Evolutionary conservation across 2,329 filamentous ascomycete species (phyloP).

Genomic region (Neonectria neomacrospora): DNA sequence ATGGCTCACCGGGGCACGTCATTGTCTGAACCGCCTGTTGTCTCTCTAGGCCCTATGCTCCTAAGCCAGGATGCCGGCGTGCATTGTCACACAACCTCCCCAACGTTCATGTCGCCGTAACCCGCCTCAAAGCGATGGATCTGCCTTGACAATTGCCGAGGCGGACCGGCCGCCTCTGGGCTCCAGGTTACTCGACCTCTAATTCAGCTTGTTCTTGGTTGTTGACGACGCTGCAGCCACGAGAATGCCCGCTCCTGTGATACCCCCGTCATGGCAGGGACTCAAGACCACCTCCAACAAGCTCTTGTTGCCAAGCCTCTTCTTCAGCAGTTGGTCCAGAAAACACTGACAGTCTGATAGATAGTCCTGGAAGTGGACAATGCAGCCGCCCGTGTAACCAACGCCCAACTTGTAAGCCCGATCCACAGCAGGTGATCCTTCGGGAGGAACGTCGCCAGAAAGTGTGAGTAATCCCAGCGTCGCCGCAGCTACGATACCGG

Average conservation of each 20-base stretch:
- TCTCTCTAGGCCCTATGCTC: background rate
- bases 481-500: conserved; percentile 78
- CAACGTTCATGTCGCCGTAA: conserved; percentile 29
- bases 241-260: conserved; percentile 70
- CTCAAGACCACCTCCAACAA: conserved; percentile 60
- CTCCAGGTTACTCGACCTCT: conserved; percentile 18
- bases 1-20: background rate
- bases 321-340: conserved; percentile 65
- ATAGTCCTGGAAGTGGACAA: conserved; percentile 82
- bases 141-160: conserved; percentile 35
- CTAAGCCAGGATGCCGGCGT: conserved; percentile 22
- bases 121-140: conserved; percentile 21
- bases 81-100: conserved; percentile 24
- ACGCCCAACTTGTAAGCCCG: conserved; percentile 70
- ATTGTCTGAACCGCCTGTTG: background rate
- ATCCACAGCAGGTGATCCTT: conserved; percentile 31
- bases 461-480: conserved; percentile 76
- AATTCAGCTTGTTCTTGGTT: conserved; percentile 52
- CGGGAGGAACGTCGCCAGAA: conserved; percentile 70
- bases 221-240: conserved; percentile 58
- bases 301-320: conserved; percentile 41
- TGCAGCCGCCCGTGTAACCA: conserved; percentile 83
- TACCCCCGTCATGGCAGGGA: conserved; percentile 70
- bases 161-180: conserved; percentile 35
- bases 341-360: conserved; percentile 75